A percentile compares a stretch with the other conserved stretches of the same genome.
Evolutionary conservation across 352 stramenopile species (phyloP).

Genomic region (Halophytophthora polymorphica): DNA sequence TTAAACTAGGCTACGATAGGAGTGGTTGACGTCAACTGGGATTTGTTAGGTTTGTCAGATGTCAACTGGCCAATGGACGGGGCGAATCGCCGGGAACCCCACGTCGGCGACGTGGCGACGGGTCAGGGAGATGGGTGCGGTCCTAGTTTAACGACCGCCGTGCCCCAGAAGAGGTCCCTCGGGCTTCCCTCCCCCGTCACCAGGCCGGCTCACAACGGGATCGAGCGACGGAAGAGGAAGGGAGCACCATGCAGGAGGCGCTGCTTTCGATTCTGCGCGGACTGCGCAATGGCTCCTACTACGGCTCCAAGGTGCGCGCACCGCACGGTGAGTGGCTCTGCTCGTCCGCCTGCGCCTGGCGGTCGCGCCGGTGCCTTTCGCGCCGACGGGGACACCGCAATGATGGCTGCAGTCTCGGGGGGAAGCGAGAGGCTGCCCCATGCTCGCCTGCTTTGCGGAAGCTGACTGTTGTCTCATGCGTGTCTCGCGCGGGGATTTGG

Average conservation of each 20-base stretch:
- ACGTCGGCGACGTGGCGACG: conserved; percentile 4
- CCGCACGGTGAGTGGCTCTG: conserved; percentile 60
- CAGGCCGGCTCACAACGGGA: not conserved
- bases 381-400: no score
- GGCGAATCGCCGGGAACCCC: no score
- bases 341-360: not conserved
- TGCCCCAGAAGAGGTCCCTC: no score
- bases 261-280: conserved; percentile 75
- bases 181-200: no score
- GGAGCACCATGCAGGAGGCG: conserved; percentile 40
- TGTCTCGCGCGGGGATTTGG: conserved; percentile 7
- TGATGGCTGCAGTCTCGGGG: no score
- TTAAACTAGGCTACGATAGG: conserved; percentile 3
- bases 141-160: conserved; percentile 12
- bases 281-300: conserved; percentile 85
- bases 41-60: conserved; percentile 11
- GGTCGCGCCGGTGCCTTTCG: not conserved
- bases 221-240: conserved; percentile 1
- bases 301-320: conserved; percentile 87
- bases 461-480: not conserved
- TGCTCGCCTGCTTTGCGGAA: not conserved
- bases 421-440: no score
- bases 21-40: no score
- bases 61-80: no score
- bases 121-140: not conserved